Conservation (phyloP, 495 filamentous ascomycete species). For the Parachaetomium inaequale region DNA sequence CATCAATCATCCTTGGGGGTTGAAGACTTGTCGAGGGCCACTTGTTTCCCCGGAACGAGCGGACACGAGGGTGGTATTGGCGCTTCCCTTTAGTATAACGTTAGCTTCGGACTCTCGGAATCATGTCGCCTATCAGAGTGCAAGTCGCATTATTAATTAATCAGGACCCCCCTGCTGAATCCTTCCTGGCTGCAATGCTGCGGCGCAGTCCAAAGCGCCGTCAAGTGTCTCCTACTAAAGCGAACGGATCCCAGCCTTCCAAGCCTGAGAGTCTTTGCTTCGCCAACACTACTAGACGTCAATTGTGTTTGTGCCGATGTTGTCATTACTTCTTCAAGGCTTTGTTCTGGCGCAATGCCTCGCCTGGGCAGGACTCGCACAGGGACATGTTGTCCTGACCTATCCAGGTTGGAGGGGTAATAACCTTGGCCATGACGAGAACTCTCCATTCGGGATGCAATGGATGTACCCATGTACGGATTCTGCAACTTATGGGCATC, state of each 20-base stretch:
- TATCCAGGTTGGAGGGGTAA: slow-evolving; percentile 1
- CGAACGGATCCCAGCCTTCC: neutral
- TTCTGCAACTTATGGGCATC: neutral
- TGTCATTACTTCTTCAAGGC: no score
- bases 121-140: neutral
- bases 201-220: neutral
- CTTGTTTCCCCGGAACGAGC: no score
- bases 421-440: neutral
- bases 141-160: no score
- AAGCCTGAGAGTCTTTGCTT: no score
- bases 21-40: no score
- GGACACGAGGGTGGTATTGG: neutral
- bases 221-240: neutral
- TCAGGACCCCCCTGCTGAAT: no score
- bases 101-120: neutral
- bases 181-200: neutral
- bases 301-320: neutral
- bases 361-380: neutral
- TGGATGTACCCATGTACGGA: neutral
- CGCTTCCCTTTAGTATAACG: neutral
- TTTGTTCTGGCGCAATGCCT: neutral
- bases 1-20: no score
- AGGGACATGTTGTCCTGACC: neutral
- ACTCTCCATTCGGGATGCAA: neutral
- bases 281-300: no score